Base-by-base conservation (phyloP, 2,329 filamentous ascomycete genomes). In the Cordyceps farinosa region DNA sequence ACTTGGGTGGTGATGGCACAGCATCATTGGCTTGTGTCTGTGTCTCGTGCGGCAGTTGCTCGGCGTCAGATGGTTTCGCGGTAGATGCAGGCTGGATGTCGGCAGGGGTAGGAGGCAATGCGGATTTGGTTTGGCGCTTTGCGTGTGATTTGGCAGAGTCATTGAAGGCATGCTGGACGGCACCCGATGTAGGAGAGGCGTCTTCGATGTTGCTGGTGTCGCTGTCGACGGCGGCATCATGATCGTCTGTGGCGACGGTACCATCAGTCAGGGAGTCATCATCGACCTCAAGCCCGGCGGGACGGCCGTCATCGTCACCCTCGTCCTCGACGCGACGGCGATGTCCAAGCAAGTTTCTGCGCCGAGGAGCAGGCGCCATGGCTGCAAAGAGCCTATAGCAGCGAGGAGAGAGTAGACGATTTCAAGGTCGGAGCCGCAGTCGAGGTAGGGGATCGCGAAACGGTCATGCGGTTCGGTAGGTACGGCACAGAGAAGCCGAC, bases 271-370 rank as follows among this genome's bases (percentile, higher is more conserved):
- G 74, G 58, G 87, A 89, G 72, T 89, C 87, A 68, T 89, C 86
- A 68, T 88, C 86, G 45, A 84, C 73, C 55, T 88, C 86, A 64
- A 82, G 76, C 60, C 78, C 77, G 65, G 85, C 84, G 58, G 76
- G 79, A 65, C 80, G 82, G 67, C 79, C 83, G 67, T 90, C 87
- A 67, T 90, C 88, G 70, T 90, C 88, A 69, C 83, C 87, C 73
- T 90, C 88, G 70, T 90, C 87, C 75, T 87, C 87, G 68, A 87
- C 82, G 69, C 87, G 85, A 73, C 88, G 86, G 71, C 88, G 85
- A 69, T 85, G 85, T 73, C 86, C 86, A 75, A 89, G 84, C 70
- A 86, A 75, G 76, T 87, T 88, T 77, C 84, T 87, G 75, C 86
- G 84, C 72, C 85, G 83, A 71, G 82, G 74, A 65, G 74, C 75